Evolutionary conservation across 257 asterid species (phyloP).

Genomic region (Nyctanthes arbortristis): DNA sequence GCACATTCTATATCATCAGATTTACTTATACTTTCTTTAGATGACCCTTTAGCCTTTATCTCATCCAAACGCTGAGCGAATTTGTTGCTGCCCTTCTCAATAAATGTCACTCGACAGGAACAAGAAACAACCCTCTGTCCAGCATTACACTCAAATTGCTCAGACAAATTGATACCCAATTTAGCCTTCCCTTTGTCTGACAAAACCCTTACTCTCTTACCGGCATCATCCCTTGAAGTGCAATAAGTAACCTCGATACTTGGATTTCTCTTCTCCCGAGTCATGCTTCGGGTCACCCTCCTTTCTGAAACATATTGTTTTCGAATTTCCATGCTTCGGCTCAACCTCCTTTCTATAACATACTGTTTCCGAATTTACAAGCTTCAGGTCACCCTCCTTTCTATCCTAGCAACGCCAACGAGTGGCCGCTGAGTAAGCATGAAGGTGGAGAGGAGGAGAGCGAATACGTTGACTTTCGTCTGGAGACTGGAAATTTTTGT

Average conservation of each 20-base stretch:
- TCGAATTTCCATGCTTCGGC: too few species aligned
- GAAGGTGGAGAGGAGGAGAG: too few species aligned
- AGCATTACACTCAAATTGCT: constrained; percentile 17
- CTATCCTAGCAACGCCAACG: too few species aligned
- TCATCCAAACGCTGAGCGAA: constrained; percentile 5
- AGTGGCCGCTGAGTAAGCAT: too few species aligned
- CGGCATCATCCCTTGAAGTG: constrained; percentile 14
- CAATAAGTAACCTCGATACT: constrained; percentile 12
- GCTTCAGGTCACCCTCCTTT: constrained; percentile 39
- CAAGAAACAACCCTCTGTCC: constrained; percentile 50
- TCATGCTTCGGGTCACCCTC: constrained; percentile 45
- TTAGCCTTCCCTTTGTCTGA: constrained; percentile 22
- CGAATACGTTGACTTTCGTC: too few species aligned
- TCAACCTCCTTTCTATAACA: too few species aligned
- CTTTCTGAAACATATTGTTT: constrained; percentile 26
- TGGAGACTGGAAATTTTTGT: too few species aligned
- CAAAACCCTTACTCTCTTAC: constrained; percentile 6
- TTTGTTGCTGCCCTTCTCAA: constrained; percentile 12
- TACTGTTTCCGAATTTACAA: constrained; percentile 9
- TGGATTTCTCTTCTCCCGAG: too few species aligned
- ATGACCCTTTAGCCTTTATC: constrained; percentile 8
- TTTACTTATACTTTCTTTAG: background rate
- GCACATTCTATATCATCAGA: constrained; percentile 20
- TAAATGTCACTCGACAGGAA: constrained; percentile 19
- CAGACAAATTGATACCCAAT: constrained; percentile 8